phyloP scores from a whole-genome alignment of 208 protist genomes.

The Leishmania tarentolae region DNA sequence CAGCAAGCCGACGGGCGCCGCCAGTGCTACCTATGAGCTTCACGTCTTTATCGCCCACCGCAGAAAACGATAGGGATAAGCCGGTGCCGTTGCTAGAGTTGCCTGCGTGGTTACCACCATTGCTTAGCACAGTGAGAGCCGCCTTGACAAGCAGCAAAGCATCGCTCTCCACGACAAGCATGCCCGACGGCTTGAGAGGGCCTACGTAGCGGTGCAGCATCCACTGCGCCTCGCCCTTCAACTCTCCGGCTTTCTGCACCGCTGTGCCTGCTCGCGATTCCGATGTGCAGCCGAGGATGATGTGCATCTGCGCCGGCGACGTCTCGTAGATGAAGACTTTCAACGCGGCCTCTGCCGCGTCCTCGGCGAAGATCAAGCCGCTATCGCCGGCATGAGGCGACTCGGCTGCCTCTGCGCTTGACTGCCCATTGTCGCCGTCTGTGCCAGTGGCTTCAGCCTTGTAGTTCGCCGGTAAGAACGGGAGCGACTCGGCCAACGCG shows the following conservation, averaged over 20 bases:
- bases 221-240: not conserved
- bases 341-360: conserved; percentile 18
- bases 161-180: conserved; percentile 21
- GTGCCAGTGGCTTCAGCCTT: not conserved
- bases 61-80: too few species aligned
- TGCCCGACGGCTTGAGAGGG: conserved; percentile 9
- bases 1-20: conserved; percentile 18
- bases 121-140: conserved; percentile 18
- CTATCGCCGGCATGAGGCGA: too few species aligned
- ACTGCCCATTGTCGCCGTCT: not conserved
- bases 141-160: conserved; percentile 27
- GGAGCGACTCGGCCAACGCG: conserved; percentile 19
- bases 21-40: not conserved
- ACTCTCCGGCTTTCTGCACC: not conserved
- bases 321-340: conserved; percentile 20
- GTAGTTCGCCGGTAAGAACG: conserved; percentile 27
- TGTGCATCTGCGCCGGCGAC: conserved; percentile 14
- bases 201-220: conserved; percentile 6
- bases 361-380: conserved; percentile 16
- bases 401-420: not conserved
- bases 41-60: not conserved
- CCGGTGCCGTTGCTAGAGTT: not conserved
- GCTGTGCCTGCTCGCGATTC: not conserved
- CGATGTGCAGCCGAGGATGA: conserved; percentile 1
- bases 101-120: not conserved